Conservation (phyloP, 768 basidiomycete genomes). For the Pulveroboletus sp. region DNA sequence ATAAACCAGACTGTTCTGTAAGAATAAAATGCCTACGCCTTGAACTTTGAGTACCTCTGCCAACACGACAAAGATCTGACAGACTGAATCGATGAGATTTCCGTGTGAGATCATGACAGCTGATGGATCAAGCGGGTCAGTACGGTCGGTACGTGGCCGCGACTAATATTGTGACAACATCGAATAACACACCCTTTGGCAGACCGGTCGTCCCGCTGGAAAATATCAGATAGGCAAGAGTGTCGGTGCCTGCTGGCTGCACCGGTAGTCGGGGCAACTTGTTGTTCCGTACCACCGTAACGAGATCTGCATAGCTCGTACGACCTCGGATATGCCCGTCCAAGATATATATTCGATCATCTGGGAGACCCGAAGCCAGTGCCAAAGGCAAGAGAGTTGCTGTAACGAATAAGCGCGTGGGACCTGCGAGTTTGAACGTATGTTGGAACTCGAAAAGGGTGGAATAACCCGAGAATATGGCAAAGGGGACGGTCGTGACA, state of each 20-base stretch:
- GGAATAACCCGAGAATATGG: constrained; percentile 49
- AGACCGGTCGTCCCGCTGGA: constrained; percentile 77
- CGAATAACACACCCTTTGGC: constrained; percentile 54
- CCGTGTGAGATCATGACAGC: constrained; percentile 75
- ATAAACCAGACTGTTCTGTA: not conserved
- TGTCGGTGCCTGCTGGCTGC: constrained; percentile 45
- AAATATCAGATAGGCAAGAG: constrained; percentile 66
- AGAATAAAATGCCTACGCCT: constrained; percentile 32
- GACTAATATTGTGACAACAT: no score
- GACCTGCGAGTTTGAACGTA: constrained; percentile 42
- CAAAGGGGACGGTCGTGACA: constrained; percentile 48
- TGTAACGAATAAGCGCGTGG: constrained; percentile 53
- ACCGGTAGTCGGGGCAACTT: constrained; percentile 40
- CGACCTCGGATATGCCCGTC: constrained; percentile 40
- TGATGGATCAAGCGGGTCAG: constrained; percentile 26
- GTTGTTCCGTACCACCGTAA: constrained; percentile 36
- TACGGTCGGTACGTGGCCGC: constrained; percentile 2
- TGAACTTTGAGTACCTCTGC: constrained; percentile 32
- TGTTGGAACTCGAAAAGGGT: constrained; percentile 57
- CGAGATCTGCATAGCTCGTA: constrained; percentile 43
- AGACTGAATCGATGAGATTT: constrained; percentile 48
- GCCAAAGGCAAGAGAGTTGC: constrained; percentile 42
- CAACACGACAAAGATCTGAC: constrained; percentile 35
- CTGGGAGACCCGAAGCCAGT: constrained; percentile 33
- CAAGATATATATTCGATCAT: constrained; percentile 47